phyloP scores from a whole-genome alignment of 2,329 filamentous ascomycete genomes.

The Rhexocercosporidium sp. region DNA sequence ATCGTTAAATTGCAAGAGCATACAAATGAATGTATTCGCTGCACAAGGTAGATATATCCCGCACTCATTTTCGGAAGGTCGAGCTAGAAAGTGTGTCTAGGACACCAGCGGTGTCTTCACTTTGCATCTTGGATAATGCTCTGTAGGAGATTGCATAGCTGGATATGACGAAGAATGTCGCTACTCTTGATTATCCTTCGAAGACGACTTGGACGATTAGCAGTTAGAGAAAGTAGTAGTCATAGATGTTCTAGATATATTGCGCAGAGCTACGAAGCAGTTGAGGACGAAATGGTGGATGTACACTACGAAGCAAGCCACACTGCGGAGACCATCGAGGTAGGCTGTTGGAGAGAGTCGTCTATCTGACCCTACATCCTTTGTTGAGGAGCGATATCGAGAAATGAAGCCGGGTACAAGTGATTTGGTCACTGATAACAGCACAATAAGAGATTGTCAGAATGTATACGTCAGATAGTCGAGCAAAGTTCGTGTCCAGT shows the following conservation, averaged over 20 bases:
- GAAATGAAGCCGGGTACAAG: neutral
- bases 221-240: slow-evolving; percentile 46
- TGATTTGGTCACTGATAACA: neutral
- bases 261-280: slow-evolving; percentile 24
- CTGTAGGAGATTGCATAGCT: slow-evolving; percentile 52
- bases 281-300: slow-evolving; percentile 26
- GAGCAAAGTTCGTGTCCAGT: neutral
- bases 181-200: slow-evolving; percentile 51
- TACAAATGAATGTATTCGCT: slow-evolving; percentile 47
- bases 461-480: neutral
- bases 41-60: slow-evolving; percentile 49
- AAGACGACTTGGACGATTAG: slow-evolving; percentile 51
- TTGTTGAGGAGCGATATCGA: neutral
- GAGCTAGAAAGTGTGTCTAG: slow-evolving; percentile 48
- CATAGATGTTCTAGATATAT: slow-evolving; percentile 31
- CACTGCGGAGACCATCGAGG: slow-evolving; percentile 52
- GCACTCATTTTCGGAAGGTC: slow-evolving; percentile 49
- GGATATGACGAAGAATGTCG: slow-evolving; percentile 56
- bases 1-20: slow-evolving; percentile 42
- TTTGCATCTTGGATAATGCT: slow-evolving; percentile 46
- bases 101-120: slow-evolving; percentile 42
- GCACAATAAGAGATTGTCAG: neutral
- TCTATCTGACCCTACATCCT: neutral
- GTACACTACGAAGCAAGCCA: slow-evolving; percentile 43
- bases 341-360: slow-evolving; percentile 47